phyloP scores from a whole-genome alignment of 352 stramenopile genomes.

The Thalassiosira exigua region DNA sequence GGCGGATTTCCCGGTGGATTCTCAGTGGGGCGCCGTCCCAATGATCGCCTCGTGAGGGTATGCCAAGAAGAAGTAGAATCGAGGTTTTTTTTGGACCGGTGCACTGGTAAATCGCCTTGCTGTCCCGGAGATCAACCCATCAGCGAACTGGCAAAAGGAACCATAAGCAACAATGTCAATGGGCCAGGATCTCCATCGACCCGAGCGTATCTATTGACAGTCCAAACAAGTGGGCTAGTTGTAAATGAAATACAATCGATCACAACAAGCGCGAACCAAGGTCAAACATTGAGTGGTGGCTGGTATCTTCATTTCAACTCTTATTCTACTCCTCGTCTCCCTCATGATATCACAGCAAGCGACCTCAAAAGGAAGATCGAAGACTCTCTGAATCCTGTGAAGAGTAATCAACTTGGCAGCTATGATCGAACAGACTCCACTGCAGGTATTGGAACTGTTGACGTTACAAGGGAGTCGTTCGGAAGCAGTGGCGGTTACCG shows the following conservation, averaged over 20 bases:
- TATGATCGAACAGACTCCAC: conserved; percentile 42
- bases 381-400: conserved; percentile 72
- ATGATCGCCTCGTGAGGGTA: conserved; percentile 62
- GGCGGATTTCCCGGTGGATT: conserved; percentile 92
- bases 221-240: conserved; percentile 89
- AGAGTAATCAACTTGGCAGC: conserved; percentile 35
- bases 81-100: conserved; percentile 45
- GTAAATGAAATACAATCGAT: conserved; percentile 92
- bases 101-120: conserved; percentile 32
- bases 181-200: conserved; percentile 90
- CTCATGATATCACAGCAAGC: conserved; percentile 85
- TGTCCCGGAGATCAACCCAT: conserved; percentile 62
- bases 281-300: conserved; percentile 90
- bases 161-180: conserved; percentile 90
- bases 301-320: conserved; percentile 77
- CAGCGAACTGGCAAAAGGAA: conserved; percentile 50
- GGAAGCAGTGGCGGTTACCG: conserved; percentile 52
- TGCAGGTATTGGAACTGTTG: conserved; percentile 58
- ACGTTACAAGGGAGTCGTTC: conserved; percentile 46
- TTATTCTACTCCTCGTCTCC: conserved; percentile 72
- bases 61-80: conserved; percentile 47
- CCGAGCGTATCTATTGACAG: conserved; percentile 91
- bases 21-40: conserved; percentile 81
- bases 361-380: conserved; percentile 82
- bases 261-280: conserved; percentile 83